Evolutionary conservation across 352 stramenopile genomes (phyloP).

Genomic region (Peronospora farinosa): DNA sequence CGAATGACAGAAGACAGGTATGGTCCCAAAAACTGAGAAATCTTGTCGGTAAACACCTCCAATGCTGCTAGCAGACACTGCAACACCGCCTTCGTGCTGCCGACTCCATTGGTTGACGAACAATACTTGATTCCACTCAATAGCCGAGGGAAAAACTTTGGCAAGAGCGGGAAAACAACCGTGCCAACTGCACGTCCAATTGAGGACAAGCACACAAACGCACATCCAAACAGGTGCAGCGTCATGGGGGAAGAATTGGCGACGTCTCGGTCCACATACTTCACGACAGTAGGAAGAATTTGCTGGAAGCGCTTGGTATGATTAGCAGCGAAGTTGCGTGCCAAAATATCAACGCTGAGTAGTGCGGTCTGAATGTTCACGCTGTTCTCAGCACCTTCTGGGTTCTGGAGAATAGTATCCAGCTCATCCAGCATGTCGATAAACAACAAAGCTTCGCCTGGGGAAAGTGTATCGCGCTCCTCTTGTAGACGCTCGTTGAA

Average conservation of each 20-base stretch:
- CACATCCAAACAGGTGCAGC: slow-evolving; percentile 73
- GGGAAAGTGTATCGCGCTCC: slow-evolving; percentile 48
- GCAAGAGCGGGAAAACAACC: slow-evolving; percentile 72
- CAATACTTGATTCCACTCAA: slow-evolving; percentile 57
- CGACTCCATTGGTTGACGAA: slow-evolving; percentile 18
- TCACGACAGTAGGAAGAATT: slow-evolving; percentile 66
- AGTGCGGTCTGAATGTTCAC: slow-evolving; percentile 80
- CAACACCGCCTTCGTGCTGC: slow-evolving; percentile 47
- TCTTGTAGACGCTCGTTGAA: slow-evolving; percentile 83
- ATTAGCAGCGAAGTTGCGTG: slow-evolving; percentile 64
- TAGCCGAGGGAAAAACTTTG: slow-evolving; percentile 79
- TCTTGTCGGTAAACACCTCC: slow-evolving; percentile 79
- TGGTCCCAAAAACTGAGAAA: slow-evolving; percentile 73
- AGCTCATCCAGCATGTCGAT: slow-evolving; percentile 86
- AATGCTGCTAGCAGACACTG: slow-evolving; percentile 69
- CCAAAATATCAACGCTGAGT: slow-evolving; percentile 78
- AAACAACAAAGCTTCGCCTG: slow-evolving; percentile 73
- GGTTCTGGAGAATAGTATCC: slow-evolving; percentile 58
- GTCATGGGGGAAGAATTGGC: slow-evolving; percentile 39
- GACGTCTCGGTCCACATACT: slow-evolving; percentile 61
- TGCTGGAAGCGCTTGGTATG: slow-evolving; percentile 73
- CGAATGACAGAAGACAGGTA: slow-evolving; percentile 63
- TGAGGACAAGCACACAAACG: slow-evolving; percentile 78
- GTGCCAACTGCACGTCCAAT: slow-evolving; percentile 62
- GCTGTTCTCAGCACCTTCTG: slow-evolving; percentile 51